Conservation (phyloP, 768 basidiomycete species). For the Agaricus blazei region DNA sequence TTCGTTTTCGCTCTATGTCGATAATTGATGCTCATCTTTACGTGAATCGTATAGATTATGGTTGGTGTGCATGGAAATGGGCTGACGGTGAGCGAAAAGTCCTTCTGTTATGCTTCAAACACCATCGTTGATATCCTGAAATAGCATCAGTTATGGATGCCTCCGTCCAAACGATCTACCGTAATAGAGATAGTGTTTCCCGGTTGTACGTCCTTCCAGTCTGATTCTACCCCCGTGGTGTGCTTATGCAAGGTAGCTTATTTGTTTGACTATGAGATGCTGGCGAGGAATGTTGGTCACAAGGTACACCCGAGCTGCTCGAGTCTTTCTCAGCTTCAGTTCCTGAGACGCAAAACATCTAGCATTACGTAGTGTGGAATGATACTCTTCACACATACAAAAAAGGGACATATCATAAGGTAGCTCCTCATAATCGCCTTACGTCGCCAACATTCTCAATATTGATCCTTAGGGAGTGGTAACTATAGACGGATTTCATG, state of each 20-base stretch:
- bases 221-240: neutral
- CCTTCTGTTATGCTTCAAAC: neutral
- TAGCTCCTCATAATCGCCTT: constrained; percentile 3
- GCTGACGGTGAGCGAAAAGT: constrained; percentile 32
- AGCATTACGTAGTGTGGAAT: constrained; percentile 65
- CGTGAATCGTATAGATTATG: constrained; percentile 14
- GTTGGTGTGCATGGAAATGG: constrained; percentile 54
- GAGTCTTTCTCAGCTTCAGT: neutral
- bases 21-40: neutral
- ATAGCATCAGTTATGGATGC: constrained; percentile 66
- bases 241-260: constrained; percentile 18
- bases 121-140: neutral
- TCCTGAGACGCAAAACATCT: constrained; percentile 9
- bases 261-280: constrained; percentile 35
- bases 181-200: constrained; percentile 71
- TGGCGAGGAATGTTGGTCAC: constrained; percentile 38
- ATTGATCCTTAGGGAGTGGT: constrained; percentile 47
- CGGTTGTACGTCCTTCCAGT: constrained; percentile 28
- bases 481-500: constrained; percentile 34
- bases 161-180: constrained; percentile 52
- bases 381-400: constrained; percentile 43
- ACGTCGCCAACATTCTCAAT: neutral
- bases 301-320: constrained; percentile 19
- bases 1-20: too few species aligned
- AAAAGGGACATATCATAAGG: constrained; percentile 25